phyloP scores from a whole-genome alignment of 2,329 filamentous ascomycete genomes.

The Elsinoe necatrix region DNA sequence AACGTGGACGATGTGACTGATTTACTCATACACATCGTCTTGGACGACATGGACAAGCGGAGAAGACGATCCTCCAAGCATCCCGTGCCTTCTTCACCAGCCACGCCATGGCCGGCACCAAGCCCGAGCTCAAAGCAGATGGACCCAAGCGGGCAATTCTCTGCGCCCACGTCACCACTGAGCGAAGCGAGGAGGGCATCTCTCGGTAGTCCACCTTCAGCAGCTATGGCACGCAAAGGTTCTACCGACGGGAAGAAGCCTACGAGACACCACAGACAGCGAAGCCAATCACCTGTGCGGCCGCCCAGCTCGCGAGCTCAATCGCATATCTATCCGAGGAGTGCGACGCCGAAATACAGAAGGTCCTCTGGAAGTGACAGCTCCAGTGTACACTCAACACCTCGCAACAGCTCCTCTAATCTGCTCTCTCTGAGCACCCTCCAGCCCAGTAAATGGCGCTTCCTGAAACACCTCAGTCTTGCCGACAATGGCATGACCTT shows the following conservation, averaged over 20 bases:
- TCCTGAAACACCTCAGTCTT: conserved; percentile 82
- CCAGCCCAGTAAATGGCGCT: conserved; percentile 86
- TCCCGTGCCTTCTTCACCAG: conserved; percentile 63
- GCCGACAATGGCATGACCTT: conserved; percentile 84
- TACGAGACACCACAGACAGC: conserved; percentile 39
- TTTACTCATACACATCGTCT: conserved; percentile 80
- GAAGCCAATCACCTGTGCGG: conserved; percentile 74
- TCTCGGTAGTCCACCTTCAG: conserved; percentile 40
- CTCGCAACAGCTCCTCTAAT: conserved; percentile 65
- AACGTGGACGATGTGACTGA: conserved; percentile 84
- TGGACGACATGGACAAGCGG: conserved; percentile 93
- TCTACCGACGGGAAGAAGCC: conserved; percentile 42
- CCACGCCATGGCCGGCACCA: conserved; percentile 55
- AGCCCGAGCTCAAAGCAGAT: conserved; percentile 54
- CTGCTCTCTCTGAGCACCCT: conserved; percentile 63
- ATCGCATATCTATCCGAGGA: conserved; percentile 55
- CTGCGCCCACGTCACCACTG: conserved; percentile 58
- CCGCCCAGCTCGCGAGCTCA: conserved; percentile 68
- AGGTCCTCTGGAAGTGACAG: conserved; percentile 91
- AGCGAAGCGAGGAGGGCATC: conserved; percentile 40
- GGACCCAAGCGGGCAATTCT: conserved; percentile 49
- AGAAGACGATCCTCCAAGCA: conserved; percentile 75
- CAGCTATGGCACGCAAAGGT: conserved; percentile 46
- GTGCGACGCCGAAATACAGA: conserved; percentile 62
- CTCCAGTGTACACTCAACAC: conserved; percentile 56